These are phyloP conservation scores for Tetracentron sinense DNA, from an alignment of 164 flowering plant genomes.

Conservation along the genomic window DNA sequence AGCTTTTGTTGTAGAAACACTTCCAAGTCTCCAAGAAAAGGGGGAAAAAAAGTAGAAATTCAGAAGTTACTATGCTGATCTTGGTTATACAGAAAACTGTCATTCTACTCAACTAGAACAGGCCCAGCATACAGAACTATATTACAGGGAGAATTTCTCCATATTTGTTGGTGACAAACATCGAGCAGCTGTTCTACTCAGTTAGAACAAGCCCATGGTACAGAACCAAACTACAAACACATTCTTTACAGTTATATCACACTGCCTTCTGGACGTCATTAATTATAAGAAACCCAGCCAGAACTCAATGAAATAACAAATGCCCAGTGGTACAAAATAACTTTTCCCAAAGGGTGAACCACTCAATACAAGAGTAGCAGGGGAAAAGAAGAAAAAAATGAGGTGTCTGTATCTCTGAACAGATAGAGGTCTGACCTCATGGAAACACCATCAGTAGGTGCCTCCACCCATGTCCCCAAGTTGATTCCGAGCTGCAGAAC, in stretches of 20 bases:
- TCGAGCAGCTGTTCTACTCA: neutral
- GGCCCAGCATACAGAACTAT: neutral
- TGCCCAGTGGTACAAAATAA: neutral
- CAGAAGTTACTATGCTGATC: no score
- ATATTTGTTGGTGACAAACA: neutral
- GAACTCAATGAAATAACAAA: neutral
- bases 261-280: no score
- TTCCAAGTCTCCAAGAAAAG: no score
- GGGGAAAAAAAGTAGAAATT: no score
- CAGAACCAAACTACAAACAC: no score
- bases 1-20: no score
- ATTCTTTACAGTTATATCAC: no score
- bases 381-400: neutral
- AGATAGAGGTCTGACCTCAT: neutral
- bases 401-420: neutral
- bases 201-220: neutral
- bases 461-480: neutral
- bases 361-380: neutral
- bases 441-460: neutral
- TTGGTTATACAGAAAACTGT: neutral
- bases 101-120: neutral
- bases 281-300: neutral
- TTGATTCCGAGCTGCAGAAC: neutral
- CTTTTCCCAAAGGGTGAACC: neutral
- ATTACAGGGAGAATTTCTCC: no score